Evolutionary conservation across 2,329 filamentous ascomycete genomes (phyloP).

Genomic region (Alternaria triticina): DNA sequence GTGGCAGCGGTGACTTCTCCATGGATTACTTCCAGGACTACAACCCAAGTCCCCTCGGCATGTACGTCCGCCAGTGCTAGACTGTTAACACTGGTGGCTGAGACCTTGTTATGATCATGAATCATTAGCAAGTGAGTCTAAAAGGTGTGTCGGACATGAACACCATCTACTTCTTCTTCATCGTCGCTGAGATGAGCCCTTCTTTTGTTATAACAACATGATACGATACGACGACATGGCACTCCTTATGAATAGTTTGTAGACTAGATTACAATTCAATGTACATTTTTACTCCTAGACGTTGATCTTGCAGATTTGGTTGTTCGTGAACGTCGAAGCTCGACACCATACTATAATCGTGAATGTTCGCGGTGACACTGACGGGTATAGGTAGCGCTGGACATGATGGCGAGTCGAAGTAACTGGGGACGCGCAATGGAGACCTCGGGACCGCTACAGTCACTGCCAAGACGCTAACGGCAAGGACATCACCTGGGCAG

Average conservation of each 20-base stretch:
- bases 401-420: too few relatives aligned
- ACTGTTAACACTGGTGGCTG: background rate
- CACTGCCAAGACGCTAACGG: background rate
- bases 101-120: background rate
- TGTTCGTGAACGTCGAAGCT: background rate
- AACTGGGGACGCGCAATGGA: too few relatives aligned
- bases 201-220: background rate
- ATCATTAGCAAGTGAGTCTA: background rate
- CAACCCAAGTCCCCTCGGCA: constrained; percentile 56
- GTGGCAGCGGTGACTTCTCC: constrained; percentile 55
- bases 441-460: too few relatives aligned
- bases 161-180: background rate
- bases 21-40: constrained; percentile 70
- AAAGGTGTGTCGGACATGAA: background rate
- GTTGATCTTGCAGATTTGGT: rapidly evolving
- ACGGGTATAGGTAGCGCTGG: too few relatives aligned
- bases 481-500: background rate
- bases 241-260: constrained; percentile 1
- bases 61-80: constrained; percentile 41
- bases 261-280: background rate
- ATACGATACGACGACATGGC: background rate
- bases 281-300: background rate
- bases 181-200: background rate
- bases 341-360: background rate
- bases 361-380: too few relatives aligned